Evolutionary conservation across 2,329 filamentous ascomycete species (phyloP), one percentile per base, ranked within the genome.

Genomic region (Diaporthe citriasiana): DNA sequence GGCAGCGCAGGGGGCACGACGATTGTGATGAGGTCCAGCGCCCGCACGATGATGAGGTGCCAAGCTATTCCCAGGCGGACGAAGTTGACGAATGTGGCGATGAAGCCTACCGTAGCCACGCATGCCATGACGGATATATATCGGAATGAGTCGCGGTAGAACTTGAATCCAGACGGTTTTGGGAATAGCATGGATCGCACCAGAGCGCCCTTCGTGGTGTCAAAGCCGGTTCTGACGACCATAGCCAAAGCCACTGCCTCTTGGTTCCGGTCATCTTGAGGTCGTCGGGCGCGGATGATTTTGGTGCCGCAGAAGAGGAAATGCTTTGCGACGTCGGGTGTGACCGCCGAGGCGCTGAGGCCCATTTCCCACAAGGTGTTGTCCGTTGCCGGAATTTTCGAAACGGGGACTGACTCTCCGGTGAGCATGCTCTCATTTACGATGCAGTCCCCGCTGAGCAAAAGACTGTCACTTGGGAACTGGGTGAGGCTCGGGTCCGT

Each of bases 401-500:
- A 98, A 1, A 99, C 96, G 3, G 97, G 97, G 6, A 99, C 95
- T 53, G 97, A 98, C 86, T 99, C 97, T 73, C 96, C 93, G 51
- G 97, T 99, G 47, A 99, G 90, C 97, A 99, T 99, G 84, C 97
- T 98, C 84, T 99, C 97, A 80, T 99, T 99, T 77, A 99, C 95
- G 76, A 99, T 98, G 80, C 95, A 98, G 83, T 99, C 97, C 53
- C 97, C 97, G 70, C 94, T 94, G 0, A 99, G 88, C 8, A 99
- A 85, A 45, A 99, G 86, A 82, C 96, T 97, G 82, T 99, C 97
- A 79, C 94, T 97, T 0, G 97, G 97, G 76, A 98, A 93, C 78
- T 97, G 94, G 4, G 90, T 90, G 35, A 99, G 87, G 22, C 93
- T 95, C 2, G 97, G 97, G 82, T 99, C 97, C 73, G 96, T 98